Conservation (phyloP, 78 protist genomes). For the Mastigamoeba balamuthi region DNA sequence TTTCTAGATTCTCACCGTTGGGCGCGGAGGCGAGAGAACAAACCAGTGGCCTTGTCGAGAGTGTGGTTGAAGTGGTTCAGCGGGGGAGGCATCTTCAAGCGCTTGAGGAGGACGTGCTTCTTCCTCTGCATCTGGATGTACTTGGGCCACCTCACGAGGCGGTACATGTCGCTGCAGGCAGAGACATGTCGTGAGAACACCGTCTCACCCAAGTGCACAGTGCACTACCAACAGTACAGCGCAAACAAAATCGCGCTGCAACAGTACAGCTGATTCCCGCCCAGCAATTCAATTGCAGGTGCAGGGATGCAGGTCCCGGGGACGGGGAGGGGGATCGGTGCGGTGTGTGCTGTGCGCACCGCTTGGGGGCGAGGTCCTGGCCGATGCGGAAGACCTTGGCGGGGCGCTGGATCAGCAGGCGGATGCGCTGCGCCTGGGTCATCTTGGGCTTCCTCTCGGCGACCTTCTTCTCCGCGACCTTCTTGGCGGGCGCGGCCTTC, state of each 20-base stretch:
- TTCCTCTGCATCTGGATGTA: slow-evolving; percentile 93
- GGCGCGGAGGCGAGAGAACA: background rate
- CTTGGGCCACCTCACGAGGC: slow-evolving; percentile 91
- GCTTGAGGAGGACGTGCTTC: slow-evolving; percentile 70
- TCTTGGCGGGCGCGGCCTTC: background rate
- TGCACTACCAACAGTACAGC: too few relatives aligned
- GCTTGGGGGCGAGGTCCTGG: background rate
- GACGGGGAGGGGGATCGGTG: background rate
- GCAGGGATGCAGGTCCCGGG: background rate
- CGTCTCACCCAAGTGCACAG: too few relatives aligned
- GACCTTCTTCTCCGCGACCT: background rate
- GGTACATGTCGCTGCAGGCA: slow-evolving; percentile 67
- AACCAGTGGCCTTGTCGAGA: slow-evolving; percentile 66
- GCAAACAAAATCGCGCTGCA: background rate
- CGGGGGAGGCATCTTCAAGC: slow-evolving; percentile 95
- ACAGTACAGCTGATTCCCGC: background rate
- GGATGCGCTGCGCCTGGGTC: background rate
- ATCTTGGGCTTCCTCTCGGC: background rate
- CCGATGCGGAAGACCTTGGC: background rate
- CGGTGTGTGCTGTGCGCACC: background rate
- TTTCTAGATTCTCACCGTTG: background rate
- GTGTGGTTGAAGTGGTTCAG: slow-evolving; percentile 90
- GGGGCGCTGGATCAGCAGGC: background rate
- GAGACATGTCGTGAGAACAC: too few relatives aligned
- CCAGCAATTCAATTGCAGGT: too few relatives aligned